Conservation (phyloP, 345 rosid genomes). For the Melaleuca quinquenervia region DNA sequence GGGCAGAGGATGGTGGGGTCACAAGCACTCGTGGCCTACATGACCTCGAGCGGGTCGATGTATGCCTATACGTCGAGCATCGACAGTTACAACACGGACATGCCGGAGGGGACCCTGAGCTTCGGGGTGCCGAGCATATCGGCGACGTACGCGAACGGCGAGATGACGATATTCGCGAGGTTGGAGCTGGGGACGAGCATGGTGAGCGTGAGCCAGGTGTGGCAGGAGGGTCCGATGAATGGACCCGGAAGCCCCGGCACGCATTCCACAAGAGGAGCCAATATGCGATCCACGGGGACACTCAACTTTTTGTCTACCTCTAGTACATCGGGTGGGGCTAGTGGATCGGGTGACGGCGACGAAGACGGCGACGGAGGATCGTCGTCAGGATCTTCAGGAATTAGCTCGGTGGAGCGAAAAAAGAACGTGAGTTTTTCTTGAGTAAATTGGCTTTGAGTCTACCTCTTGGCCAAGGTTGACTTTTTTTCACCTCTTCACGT, state of each 20-base stretch:
- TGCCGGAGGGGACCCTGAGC: conserved; percentile 18
- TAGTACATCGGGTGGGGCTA: background rate
- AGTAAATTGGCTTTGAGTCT: background rate
- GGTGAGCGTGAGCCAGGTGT: conserved; percentile 34
- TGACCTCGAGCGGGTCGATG: conserved; percentile 18
- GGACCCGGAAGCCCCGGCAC: background rate
- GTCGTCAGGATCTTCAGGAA: conserved; percentile 12
- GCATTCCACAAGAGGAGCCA: conserved; percentile 14
- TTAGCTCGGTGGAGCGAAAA: conserved; percentile 16
- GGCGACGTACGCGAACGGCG: conserved; percentile 10
- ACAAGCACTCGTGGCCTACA: conserved; percentile 56
- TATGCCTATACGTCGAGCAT: conserved; percentile 28
- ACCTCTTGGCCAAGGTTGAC: background rate
- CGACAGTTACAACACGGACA: fast-evolving
- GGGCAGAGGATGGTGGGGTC: conserved; percentile 28
- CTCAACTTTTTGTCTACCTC: conserved; percentile 21
- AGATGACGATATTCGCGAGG: conserved; percentile 54
- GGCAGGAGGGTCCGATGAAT: conserved; percentile 53
- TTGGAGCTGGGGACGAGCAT: conserved; percentile 21
- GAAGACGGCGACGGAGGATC: conserved; percentile 10
- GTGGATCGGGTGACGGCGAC: background rate
- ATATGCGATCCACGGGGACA: conserved; percentile 13
- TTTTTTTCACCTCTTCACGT: background rate
- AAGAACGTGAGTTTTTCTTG: conserved; percentile 54
- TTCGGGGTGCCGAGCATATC: conserved; percentile 28